Percentiles rank a stretch among this genome's conserved stretches.
These are phyloP conservation scores for Amanita inopinata DNA, from an alignment of 768 basidiomycete species.

Conservation along the genomic window DNA sequence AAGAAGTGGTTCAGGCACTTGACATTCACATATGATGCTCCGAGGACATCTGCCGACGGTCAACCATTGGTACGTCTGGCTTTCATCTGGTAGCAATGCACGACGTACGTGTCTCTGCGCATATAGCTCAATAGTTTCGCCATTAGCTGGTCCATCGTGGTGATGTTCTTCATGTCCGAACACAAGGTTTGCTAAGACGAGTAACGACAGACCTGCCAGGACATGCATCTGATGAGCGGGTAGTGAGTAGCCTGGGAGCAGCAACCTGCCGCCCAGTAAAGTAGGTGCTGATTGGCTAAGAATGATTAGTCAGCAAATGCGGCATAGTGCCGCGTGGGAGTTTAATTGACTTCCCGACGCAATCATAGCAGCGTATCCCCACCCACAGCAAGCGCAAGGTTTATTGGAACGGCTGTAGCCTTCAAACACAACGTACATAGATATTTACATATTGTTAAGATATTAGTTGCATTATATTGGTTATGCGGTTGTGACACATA, in stretches of 20 bases:
- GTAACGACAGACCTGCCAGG: conserved; percentile 31
- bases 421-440: no score
- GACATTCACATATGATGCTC: conserved; percentile 77
- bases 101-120: conserved; percentile 82
- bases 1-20: conserved; percentile 1
- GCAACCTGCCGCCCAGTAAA: not conserved
- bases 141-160: conserved; percentile 34
- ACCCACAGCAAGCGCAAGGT: no score
- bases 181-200: conserved; percentile 23
- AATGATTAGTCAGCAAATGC: not conserved
- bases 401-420: no score
- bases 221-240: conserved; percentile 28
- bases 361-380: no score
- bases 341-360: no score
- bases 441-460: no score
- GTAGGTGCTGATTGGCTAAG: not conserved
- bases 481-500: no score
- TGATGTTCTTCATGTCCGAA: conserved; percentile 55
- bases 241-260: no score
- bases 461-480: no score
- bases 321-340: no score
- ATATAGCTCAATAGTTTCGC: conserved; percentile 72
- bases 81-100: conserved; percentile 4
- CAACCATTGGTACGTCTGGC: conserved; percentile 5
- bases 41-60: conserved; percentile 58